Conservation (phyloP, 768 basidiomycete species). For the Cubamyces sp. region DNA sequence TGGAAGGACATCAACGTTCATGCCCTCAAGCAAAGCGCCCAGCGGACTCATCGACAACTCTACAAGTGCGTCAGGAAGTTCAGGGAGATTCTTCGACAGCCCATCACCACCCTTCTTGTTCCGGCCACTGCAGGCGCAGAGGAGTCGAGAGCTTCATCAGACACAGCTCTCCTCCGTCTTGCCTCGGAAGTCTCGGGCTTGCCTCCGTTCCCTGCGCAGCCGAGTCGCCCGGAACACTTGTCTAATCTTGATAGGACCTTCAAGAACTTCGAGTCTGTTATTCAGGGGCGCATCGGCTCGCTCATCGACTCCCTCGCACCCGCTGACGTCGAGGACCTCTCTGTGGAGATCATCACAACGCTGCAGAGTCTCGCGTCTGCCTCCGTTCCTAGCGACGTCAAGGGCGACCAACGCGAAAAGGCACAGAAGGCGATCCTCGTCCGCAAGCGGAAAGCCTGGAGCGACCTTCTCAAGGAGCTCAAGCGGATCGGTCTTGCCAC, state of each 20-base stretch:
- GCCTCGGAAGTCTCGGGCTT: background rate
- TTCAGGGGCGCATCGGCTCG: slow-evolving; percentile 46
- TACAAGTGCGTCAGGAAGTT: slow-evolving; percentile 92
- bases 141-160: background rate
- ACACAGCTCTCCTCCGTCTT: background rate
- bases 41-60: slow-evolving; percentile 86
- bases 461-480: slow-evolving; percentile 88
- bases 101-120: slow-evolving; percentile 40
- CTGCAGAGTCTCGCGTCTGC: slow-evolving; percentile 58
- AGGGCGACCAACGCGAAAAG: slow-evolving; percentile 58
- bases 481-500: slow-evolving; percentile 76
- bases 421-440: slow-evolving; percentile 72
- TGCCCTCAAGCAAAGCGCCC: slow-evolving; percentile 89
- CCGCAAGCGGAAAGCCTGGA: slow-evolving; percentile 89
- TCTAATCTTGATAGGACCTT: slow-evolving; percentile 54
- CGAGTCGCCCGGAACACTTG: slow-evolving; percentile 43
- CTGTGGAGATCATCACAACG: slow-evolving; percentile 65
- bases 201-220: slow-evolving; percentile 12
- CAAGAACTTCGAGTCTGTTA: slow-evolving; percentile 49
- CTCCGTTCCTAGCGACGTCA: slow-evolving; percentile 45
- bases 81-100: slow-evolving; percentile 84
- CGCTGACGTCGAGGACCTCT: slow-evolving; percentile 54
- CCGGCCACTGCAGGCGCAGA: background rate
- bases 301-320: slow-evolving; percentile 48
- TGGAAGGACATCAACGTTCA: slow-evolving; percentile 98